Evolutionary conservation across 768 basidiomycete species (phyloP).

Genomic region (Kwoniella shandongensis): DNA sequence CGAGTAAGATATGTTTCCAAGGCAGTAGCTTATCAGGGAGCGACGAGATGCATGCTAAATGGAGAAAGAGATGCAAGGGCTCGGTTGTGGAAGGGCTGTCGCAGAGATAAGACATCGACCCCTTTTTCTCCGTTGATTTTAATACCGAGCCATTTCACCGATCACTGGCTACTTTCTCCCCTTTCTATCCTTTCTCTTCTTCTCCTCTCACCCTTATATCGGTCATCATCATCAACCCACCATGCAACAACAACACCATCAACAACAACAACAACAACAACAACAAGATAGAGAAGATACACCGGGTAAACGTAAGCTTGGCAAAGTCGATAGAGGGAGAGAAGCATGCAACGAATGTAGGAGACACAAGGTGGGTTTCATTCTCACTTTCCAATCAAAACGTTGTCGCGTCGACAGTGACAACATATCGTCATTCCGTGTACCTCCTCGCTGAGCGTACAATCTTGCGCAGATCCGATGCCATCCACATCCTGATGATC

Average conservation of each 20-base stretch:
- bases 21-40: no score
- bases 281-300: background rate
- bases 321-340: constrained; percentile 22
- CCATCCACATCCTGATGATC: constrained; percentile 30
- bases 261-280: background rate
- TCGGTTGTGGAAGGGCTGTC: no score
- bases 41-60: no score
- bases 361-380: constrained; percentile 28
- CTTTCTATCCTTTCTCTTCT: no score
- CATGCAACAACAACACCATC: constrained; percentile 8
- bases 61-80: no score
- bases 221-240: background rate
- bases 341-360: constrained; percentile 35
- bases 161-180: no score
- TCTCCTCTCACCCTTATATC: background rate
- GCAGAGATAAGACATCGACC: no score
- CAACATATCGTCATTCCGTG: background rate
- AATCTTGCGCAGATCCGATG: constrained; percentile 13
- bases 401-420: background rate
- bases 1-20: no score
- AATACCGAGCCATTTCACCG: background rate
- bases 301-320: constrained; percentile 11
- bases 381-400: no score
- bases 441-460: background rate
- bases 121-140: background rate